phyloP scores from a whole-genome alignment of 2,329 filamentous ascomycete species.

The Botrytis tulipae region DNA sequence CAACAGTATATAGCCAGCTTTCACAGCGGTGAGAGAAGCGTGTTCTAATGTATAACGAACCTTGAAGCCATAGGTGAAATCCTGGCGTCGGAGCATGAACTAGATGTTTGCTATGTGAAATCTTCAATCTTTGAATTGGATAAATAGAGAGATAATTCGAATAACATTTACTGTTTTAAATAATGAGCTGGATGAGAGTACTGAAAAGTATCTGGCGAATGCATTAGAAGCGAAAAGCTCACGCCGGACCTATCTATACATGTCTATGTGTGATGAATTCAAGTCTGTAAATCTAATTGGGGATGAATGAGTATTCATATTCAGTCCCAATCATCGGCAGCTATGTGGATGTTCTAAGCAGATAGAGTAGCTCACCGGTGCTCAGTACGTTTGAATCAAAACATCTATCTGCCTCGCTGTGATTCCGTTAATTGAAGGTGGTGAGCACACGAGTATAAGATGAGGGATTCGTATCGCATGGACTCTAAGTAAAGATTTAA shows the following conservation, averaged over 20 bases:
- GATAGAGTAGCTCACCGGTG: neutral
- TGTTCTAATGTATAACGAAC: neutral
- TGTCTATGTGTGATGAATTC: neutral
- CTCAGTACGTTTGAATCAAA: neutral
- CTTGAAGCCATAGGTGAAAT: neutral
- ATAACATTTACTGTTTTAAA: neutral
- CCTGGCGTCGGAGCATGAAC: neutral
- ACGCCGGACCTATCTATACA: neutral
- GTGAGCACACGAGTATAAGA: neutral
- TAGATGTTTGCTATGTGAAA: neutral
- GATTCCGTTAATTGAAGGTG: too few relatives aligned
- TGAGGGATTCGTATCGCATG: neutral
- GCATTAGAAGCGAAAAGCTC: neutral
- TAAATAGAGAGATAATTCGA: neutral
- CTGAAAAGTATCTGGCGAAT: neutral
- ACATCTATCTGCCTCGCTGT: too few relatives aligned
- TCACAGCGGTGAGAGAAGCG: constrained; percentile 28
- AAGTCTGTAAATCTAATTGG: neutral
- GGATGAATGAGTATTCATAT: neutral
- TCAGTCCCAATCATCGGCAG: neutral
- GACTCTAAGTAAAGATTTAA: neutral
- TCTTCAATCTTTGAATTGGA: neutral
- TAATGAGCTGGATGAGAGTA: neutral
- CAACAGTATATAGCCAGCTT: constrained; percentile 46
- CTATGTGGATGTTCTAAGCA: neutral